Conservation (phyloP, 495 filamentous ascomycete genomes). For the Podospora australis region DNA sequence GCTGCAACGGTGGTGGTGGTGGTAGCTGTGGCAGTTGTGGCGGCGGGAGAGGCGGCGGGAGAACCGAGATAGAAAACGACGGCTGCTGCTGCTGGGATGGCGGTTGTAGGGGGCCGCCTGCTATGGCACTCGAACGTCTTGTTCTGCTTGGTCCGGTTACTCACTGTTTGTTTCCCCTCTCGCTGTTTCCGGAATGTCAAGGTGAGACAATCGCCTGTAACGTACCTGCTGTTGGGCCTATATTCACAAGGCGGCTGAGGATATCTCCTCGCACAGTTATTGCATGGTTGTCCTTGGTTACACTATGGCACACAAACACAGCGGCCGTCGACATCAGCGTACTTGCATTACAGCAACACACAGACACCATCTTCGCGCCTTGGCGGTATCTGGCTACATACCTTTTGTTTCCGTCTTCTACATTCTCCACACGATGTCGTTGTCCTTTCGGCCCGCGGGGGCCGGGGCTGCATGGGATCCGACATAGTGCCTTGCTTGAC, state of each 20-base stretch:
- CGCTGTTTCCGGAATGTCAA: no score
- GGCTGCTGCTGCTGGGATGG: slow-evolving; percentile 7
- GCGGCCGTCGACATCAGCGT: no score
- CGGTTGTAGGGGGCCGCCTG: no score
- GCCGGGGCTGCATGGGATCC: slow-evolving; percentile 28
- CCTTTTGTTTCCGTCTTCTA: slow-evolving; percentile 36
- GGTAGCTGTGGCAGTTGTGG: background rate
- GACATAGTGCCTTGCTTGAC: slow-evolving; percentile 22
- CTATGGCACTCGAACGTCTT: slow-evolving; percentile 18
- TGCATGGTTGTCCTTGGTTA: slow-evolving; percentile 35
- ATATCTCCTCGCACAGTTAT: slow-evolving; percentile 34
- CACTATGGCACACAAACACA: slow-evolving; percentile 20
- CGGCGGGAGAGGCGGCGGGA: slow-evolving; percentile 8
- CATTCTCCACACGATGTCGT: slow-evolving; percentile 37
- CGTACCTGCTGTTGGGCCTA: slow-evolving; percentile 25
- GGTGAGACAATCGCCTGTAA: background rate
- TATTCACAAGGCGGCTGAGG: slow-evolving; percentile 36
- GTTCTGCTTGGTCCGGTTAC: no score
- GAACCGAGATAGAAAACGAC: slow-evolving; percentile 19
- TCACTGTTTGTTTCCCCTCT: no score
- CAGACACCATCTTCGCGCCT: background rate
- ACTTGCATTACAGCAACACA: background rate
- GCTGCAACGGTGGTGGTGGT: no score
- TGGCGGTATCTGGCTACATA: slow-evolving; percentile 9
- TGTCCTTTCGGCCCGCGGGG: slow-evolving; percentile 28